Base-by-base conservation (phyloP, 192 early-diverging fungal genomes). In the Coemansia sp. region DNA sequence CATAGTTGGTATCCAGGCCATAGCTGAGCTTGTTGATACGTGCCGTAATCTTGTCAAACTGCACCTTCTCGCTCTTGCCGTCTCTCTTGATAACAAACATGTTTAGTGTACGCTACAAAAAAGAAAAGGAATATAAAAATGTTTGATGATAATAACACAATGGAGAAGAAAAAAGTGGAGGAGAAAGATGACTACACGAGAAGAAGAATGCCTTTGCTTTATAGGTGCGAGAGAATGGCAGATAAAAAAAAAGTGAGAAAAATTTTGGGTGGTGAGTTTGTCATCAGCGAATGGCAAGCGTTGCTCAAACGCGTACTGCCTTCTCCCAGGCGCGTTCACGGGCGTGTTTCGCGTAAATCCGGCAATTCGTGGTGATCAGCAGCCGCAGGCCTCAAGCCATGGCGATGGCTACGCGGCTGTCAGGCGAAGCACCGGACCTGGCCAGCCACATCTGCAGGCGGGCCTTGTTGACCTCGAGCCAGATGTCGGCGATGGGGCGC, bases 31-130 rank as follows among this genome's bases (percentile, higher is more conserved):
- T 98, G 78, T 85, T 89, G 85, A 98, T 94, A 53, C 96, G 88
- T 17, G 90, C 86, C 0, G 94, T 92, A 68, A 93, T 93, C 84
- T 98, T 98, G 88, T 98, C 95, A 72, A 98, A 98, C 73, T 94
- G 93, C 48, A 98, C 97, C 71, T 88, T 86, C 75, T 98, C 97
- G 70, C 88, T 89, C 70, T 92, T 85, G 56, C 95, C 94, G 81
- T 93, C 92, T 59, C 79, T 65, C 70, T 81, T 81, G 79, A 81
- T 68, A 34, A 81, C 79, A 62, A 75, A 81, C 79, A 81, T 81
- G 50, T 33, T 40, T 27, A n/a, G 2, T 42, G 24, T 21, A 19
- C 39, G 45, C 11, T 14, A 16, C 19, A 37, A 29, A 40, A 39
- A 44, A 45, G 1, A 31, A 54, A 6, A 54, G 29, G 13, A 54